Conservation (phyloP, 2,329 filamentous ascomycete species). For the Cyphellophora europaea region DNA sequence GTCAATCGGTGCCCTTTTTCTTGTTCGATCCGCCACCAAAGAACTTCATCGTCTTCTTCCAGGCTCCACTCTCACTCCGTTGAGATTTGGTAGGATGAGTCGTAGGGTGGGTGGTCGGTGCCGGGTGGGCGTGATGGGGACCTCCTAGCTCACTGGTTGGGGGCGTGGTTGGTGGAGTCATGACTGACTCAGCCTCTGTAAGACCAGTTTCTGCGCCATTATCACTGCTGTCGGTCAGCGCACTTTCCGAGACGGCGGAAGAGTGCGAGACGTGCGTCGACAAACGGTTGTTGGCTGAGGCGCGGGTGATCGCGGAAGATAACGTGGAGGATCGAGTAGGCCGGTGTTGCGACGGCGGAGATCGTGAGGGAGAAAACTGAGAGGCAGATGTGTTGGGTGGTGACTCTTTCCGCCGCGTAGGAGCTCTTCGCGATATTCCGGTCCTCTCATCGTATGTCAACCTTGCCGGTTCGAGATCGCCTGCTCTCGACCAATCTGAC, state of each 20-base stretch:
- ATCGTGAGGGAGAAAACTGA: slow-evolving; percentile 14
- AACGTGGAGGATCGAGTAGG: slow-evolving; percentile 24
- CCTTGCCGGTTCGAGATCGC: slow-evolving; percentile 22
- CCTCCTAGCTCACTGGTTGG: slow-evolving; percentile 32
- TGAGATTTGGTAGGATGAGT: slow-evolving; percentile 26
- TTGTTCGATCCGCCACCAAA: slow-evolving; percentile 12
- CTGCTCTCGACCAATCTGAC: slow-evolving; percentile 31
- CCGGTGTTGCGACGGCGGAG: slow-evolving; percentile 19
- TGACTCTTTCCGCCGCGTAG: slow-evolving; percentile 12
- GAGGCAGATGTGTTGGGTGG: slow-evolving; percentile 20
- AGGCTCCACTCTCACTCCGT: slow-evolving; percentile 34
- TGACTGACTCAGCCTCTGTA: slow-evolving; percentile 28
- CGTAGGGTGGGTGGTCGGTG: slow-evolving; percentile 4
- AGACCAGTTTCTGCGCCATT: too few relatives aligned
- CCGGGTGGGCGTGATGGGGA: slow-evolving; percentile 19
- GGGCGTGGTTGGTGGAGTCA: slow-evolving; percentile 43
- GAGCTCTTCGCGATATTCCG: slow-evolving; percentile 8
- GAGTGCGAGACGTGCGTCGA: slow-evolving; percentile 24
- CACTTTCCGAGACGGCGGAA: slow-evolving; percentile 28
- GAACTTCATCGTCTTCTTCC: slow-evolving; percentile 46
- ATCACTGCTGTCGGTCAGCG: slow-evolving; percentile 37
- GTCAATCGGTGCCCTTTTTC: too few relatives aligned
- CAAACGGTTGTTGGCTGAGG: slow-evolving; percentile 20
- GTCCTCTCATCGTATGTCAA: slow-evolving; percentile 18
- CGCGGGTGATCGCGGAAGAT: slow-evolving; percentile 25